Evolutionary conservation across 345 rosid genomes (phyloP), one percentile per base, ranked within the genome.

Genomic region (Euphorbia lathyris): DNA sequence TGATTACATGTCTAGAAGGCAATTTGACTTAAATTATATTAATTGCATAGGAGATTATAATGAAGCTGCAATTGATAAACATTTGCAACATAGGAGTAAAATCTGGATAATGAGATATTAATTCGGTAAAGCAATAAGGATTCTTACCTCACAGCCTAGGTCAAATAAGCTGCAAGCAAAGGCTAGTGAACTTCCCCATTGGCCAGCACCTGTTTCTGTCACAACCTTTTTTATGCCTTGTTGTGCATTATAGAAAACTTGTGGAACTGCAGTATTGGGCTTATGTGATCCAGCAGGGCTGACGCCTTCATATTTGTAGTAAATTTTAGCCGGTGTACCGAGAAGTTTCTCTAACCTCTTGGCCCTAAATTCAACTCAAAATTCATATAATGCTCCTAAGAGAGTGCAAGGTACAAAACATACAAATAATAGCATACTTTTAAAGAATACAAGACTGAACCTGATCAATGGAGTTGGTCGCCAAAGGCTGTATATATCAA

Each of bases 221-320:
- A 88, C 95, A 57, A 91, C 78, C 38, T 87, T 94, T 85, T 86
- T 94, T 62, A 86, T 43, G 5, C 97, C 96, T 82, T 82, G 85
- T 76, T 85, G 79, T 0, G 92, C 93, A 72, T 94, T 94, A 64
- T 90, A 91, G 77, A 82, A 88, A 51, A 74, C 96, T 80, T 94
- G 98, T 0, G 98, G 98, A 63, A 94, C 87, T 0, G 98, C 95
- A 36, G 87, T 63, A 85, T 94, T 94, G 0, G 96, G 93, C 76
- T 94, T 94, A 78, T 94, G 98, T 3, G 98, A 94, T 40, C 98
- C 98, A 25, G 98, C 98, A 17, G 97, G 98, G 74, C 98, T 94
- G 59, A 70, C 91, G 58, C 97, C 98, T 81, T 94, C 97, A 48
- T 94, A 91, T 81, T 94, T 91, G 76, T 88, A 94, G 83, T 91